Evolutionary conservation across 805 yeast genomes (phyloP), one percentile per base, ranked within the genome.

Genomic region (Candida sanyiensis): DNA sequence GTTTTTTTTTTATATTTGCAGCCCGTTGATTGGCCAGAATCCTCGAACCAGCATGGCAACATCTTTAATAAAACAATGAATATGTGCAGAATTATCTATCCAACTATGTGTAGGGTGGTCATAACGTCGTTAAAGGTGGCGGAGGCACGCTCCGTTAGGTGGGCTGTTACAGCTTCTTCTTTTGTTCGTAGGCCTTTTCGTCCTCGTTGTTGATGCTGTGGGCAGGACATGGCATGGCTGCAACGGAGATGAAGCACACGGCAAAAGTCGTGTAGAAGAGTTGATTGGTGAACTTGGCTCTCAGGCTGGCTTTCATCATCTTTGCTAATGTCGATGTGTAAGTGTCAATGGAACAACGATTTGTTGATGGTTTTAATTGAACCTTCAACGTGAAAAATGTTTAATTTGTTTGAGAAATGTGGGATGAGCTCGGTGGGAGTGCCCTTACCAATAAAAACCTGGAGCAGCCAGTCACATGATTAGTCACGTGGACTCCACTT

Each of bases 191-290:
- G 35, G 46, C 38, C 37, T 49, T 49, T 18, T 63, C 67, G 38
- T 67, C 61, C 38, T 66, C 70, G 29, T 67, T 62, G 39, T 61
- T 66, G 37, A 64, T 52, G 15, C 67, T 49, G 42, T 66, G 69
- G 6, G 69, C 70, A 22, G 70, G 70, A 45, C 72, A 66, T 29
- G 71, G 72, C 33, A 66, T 58, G 21, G 64, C 49, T 2, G 70
- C 69, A 11, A 67, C 72, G 3, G 69, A 63, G 17, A 63, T 52
- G 33, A 77, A 73, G 32, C 81, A 77, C n/a, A 76, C 71, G 9
- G 80, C 75, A 50, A 77, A 77, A 6, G 84, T 76, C 19, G 80
- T 70, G 42, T 72, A 62, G 59, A 76, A 77, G 43, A 77, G 51
- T 34, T 72, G 71, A 46, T 71, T 66, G 8, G 80, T 73, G 39